phyloP scores from a whole-genome alignment of 495 filamentous ascomycete species.

The Lophium mytilinum region DNA sequence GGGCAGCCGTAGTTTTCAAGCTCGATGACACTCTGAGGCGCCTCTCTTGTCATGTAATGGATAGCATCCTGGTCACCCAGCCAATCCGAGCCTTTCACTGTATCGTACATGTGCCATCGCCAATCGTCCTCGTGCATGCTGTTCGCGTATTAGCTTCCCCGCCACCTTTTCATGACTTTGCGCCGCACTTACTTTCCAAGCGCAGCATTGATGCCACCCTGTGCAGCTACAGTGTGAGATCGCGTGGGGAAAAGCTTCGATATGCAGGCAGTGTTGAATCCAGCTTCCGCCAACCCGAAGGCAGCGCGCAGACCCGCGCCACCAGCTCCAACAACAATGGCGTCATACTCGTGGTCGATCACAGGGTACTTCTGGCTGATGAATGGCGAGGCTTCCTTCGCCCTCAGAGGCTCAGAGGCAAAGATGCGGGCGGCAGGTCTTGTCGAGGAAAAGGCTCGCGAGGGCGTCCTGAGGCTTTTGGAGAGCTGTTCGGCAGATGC shows the following conservation, averaged over 20 bases:
- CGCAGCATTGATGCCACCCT: conserved; percentile 92
- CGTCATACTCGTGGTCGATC: conserved; percentile 64
- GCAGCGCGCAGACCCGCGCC: conserved; percentile 90
- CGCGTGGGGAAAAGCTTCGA: conserved; percentile 96
- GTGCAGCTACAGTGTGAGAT: conserved; percentile 91
- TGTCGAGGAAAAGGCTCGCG: conserved; percentile 65
- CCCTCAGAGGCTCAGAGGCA: conserved; percentile 72
- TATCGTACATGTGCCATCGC: conserved; percentile 99
- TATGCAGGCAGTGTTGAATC: conserved; percentile 97
- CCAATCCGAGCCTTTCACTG: conserved; percentile 98
- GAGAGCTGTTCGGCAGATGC: conserved; percentile 10
- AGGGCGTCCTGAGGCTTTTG: conserved; percentile 18
- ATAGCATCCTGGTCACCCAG: conserved; percentile 98
- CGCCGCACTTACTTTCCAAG: conserved; percentile 69
- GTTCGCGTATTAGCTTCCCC: neutral
- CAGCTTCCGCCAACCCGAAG: conserved; percentile 93
- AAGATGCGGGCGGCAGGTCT: conserved; percentile 74
- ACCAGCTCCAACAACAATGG: conserved; percentile 89
- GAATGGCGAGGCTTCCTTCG: conserved; percentile 80
- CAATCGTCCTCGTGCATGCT: conserved; percentile 87
- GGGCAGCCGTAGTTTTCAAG: conserved; percentile 96
- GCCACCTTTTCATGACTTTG: too few relatives aligned
- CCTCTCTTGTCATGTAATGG: conserved; percentile 98
- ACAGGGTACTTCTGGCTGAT: conserved; percentile 83
- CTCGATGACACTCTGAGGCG: conserved; percentile 84